Evolutionary conservation across 768 basidiomycete species (phyloP), one percentile per base, ranked within the genome.

Genomic region (Boletus rubroflammeus): DNA sequence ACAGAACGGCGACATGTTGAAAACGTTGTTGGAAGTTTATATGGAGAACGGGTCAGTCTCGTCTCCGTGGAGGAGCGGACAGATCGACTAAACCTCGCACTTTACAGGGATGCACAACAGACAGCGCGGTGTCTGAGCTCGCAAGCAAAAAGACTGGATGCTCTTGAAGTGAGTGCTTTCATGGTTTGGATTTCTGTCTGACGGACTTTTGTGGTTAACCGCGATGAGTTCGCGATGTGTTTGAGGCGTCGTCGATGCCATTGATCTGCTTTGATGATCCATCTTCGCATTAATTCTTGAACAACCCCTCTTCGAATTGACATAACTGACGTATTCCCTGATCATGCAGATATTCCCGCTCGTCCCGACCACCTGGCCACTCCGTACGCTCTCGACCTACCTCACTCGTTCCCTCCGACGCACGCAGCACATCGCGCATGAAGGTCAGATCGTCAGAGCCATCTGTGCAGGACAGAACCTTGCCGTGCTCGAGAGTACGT

Each of bases 391-490:
- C 54, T 83, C 90, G 0, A 81, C 85, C 5, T 94, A 96, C 75
- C 75, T 96, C 26, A 72, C 83, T 5, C 85, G 90, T 15, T 90
- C 91, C 3, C 81, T 93, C 54, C 81, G 91, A 23, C 78, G 89
- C 58, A 82, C 84, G 9, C 71, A 92, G 23, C 93, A 96, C 63
- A 72, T 77, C 13, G 71, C 74, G 21, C 83, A 86, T 43, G 88
- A 93, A 67, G 82, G 81, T 6, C 78, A 82, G 65, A 86, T 96
- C 48, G 68, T 94, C 53, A 95, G 90, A 69, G 82, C 83, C 17
- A 78, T 96, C 53, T 82, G 83, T 58, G 79, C 83, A 9, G 89
- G 86, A 2, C 87, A 94, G 67, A 95, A 95, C 63, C 78, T 92
- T 32, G 81, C 84, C 55, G 85, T 85, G 23, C 78, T 81, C 48